Conservation (phyloP, 257 asterid genomes). For the Solanum piurae region DNA sequence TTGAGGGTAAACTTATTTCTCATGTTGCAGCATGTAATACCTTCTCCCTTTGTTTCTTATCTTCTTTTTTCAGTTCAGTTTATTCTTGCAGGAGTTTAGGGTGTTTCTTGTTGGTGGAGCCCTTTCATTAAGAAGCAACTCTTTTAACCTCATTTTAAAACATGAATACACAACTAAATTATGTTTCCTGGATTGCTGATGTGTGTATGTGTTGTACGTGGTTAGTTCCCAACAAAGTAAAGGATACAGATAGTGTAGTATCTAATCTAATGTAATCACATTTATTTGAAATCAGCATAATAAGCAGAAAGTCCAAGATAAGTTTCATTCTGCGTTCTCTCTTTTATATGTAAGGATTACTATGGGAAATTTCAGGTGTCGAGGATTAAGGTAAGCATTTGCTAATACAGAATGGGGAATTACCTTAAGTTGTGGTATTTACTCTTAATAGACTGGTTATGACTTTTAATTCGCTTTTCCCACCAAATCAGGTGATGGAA, state of each 20-base stretch:
- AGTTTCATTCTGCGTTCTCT: not conserved
- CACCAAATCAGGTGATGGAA: not conserved
- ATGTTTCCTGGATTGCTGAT: not conserved
- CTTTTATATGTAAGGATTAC: not conserved
- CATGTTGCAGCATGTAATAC: not conserved
- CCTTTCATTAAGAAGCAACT: not conserved
- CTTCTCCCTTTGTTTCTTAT: not conserved
- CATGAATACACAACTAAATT: not conserved
- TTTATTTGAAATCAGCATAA: not conserved
- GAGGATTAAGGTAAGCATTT: not conserved
- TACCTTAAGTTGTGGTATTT: not conserved
- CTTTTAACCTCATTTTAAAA: not conserved
- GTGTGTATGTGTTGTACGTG: not conserved
- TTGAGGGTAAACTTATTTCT: slow-evolving; percentile 50
- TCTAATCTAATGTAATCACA: not conserved
- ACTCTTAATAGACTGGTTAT: not conserved
- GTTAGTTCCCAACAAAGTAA: not conserved
- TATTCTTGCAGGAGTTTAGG: not conserved
- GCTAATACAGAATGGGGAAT: not conserved
- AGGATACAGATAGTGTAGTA: not conserved
- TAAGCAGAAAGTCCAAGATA: not conserved
- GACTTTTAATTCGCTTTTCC: not conserved
- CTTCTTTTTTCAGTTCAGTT: not conserved
- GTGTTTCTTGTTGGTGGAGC: not conserved
- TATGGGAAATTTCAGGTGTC: not conserved